Evolutionary conservation across 73 alveolate species (phyloP).

Genomic region (Paramecium tetraurelia): DNA sequence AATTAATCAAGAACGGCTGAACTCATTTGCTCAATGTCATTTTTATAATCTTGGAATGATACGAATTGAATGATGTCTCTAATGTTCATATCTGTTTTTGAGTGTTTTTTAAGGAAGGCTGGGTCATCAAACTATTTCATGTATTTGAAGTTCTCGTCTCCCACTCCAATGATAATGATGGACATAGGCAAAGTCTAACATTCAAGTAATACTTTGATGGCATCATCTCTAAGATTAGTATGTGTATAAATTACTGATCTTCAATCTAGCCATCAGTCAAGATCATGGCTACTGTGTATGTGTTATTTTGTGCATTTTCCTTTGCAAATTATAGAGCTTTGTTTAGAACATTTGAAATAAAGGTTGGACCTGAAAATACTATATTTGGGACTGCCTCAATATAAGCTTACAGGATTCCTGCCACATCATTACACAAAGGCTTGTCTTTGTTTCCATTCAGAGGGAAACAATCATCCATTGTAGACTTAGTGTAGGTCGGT

Average conservation of each 20-base stretch:
- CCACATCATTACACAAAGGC: background rate
- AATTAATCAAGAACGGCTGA: background rate
- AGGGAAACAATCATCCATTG: constrained; percentile 54
- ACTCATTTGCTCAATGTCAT: constrained; percentile 21
- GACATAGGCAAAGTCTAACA: constrained; percentile 62
- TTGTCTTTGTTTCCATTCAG: constrained; percentile 33
- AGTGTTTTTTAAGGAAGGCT: background rate
- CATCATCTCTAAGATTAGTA: constrained; percentile 13
- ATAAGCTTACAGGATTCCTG: constrained; percentile 14
- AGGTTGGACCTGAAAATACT: constrained; percentile 48
- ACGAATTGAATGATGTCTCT: constrained; percentile 39
- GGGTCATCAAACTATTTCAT: constrained; percentile 65
- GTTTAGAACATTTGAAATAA: background rate
- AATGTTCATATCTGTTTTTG: background rate
- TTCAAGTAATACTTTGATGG: constrained; percentile 42
- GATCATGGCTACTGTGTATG: constrained; percentile 40
- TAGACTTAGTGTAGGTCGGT: background rate
- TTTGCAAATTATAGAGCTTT: background rate
- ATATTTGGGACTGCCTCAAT: background rate
- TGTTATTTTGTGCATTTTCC: background rate
- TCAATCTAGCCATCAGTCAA: constrained; percentile 61
- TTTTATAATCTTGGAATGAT: constrained; percentile 23
- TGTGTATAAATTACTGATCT: constrained; percentile 2
- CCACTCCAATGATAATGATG: constrained; percentile 72
- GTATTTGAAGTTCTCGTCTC: constrained; percentile 64